Conservation (phyloP, 2,329 filamentous ascomycete species). For the Bipolaris cookei region DNA sequence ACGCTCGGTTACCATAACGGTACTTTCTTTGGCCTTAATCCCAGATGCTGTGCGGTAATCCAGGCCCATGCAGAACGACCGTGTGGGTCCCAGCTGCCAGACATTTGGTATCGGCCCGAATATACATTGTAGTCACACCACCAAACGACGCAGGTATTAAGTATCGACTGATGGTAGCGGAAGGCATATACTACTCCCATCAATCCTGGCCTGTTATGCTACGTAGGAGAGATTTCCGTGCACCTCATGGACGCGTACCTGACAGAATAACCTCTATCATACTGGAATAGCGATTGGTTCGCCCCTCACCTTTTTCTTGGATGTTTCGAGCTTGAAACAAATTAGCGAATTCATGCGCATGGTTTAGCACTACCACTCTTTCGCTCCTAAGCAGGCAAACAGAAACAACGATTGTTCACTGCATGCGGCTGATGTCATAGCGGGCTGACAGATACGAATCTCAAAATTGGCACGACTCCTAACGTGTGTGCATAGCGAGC, state of each 20-base stretch:
- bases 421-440: background rate
- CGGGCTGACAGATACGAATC: background rate
- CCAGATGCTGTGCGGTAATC: background rate
- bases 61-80: background rate
- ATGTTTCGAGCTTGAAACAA: background rate
- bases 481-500: no score
- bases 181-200: background rate
- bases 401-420: no score
- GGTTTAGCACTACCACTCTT: background rate
- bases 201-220: background rate
- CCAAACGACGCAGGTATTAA: background rate
- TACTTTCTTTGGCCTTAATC: background rate
- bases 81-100: background rate
- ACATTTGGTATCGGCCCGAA: background rate
- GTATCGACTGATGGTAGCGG: background rate
- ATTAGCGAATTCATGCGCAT: background rate
- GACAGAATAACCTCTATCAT: background rate
- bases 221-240: background rate
- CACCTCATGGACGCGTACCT: background rate
- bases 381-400: background rate
- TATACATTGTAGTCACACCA: background rate
- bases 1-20: background rate
- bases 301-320: background rate
- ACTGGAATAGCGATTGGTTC: background rate
- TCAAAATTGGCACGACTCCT: background rate